A percentile compares a stretch with the other conserved stretches of the same genome.
Evolutionary conservation across 164 flowering plant genomes (phyloP).

Genomic region (Cinnamomum chago): DNA sequence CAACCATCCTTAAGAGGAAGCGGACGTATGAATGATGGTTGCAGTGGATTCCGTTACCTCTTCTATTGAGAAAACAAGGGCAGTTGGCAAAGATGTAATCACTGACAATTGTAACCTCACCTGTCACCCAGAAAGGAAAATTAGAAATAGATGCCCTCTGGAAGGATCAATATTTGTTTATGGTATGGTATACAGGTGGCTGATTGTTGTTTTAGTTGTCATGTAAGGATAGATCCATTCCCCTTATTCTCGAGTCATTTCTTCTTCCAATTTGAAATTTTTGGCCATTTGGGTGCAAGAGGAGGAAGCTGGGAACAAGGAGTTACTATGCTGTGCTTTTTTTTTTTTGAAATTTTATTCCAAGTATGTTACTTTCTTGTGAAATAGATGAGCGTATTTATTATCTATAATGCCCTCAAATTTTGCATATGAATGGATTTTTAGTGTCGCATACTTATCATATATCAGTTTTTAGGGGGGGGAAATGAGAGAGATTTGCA

Average conservation of each 20-base stretch:
- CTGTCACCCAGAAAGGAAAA: not conserved
- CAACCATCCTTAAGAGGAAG: conserved; percentile 64
- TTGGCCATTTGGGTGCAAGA: not conserved
- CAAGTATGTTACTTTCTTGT: not conserved
- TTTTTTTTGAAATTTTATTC: no score
- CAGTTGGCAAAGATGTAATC: not conserved
- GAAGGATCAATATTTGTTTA: not conserved
- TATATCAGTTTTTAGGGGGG: no score
- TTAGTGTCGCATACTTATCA: no score
- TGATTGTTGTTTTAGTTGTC: not conserved
- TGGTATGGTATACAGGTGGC: not conserved
- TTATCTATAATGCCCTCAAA: not conserved
- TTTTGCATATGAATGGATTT: not conserved
- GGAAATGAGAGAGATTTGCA: no score
- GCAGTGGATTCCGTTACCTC: not conserved
- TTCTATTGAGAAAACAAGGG: not conserved
- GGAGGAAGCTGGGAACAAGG: not conserved
- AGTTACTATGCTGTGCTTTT: fast-evolving
- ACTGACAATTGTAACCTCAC: not conserved
- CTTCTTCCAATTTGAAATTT: not conserved
- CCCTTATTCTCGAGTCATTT: not conserved
- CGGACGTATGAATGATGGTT: conserved; percentile 56
- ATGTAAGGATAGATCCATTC: not conserved
- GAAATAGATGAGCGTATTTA: not conserved
- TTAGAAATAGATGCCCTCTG: not conserved